A percentile compares a stretch with the other conserved stretches of the same genome.
phyloP scores from a whole-genome alignment of 148 eudicot genomes.

The Heliamphora exappendiculata region DNA sequence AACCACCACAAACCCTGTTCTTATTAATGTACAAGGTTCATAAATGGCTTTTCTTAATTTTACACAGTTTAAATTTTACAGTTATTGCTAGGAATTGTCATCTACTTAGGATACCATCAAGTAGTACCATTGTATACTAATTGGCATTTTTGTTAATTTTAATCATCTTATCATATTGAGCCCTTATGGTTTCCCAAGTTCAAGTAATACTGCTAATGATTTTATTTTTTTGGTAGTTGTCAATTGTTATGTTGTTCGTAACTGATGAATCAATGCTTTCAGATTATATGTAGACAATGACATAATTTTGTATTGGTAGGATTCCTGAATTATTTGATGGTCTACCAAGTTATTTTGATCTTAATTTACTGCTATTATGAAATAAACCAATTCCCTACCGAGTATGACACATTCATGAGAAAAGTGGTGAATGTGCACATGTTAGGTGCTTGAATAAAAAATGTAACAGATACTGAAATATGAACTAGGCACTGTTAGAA shows the following conservation, averaged over 20 bases:
- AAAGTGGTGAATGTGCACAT: background rate
- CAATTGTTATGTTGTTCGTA: background rate
- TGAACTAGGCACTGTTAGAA: background rate
- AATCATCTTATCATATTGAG: background rate
- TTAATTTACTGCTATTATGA: background rate
- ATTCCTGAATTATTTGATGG: background rate
- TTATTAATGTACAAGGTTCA: slow-evolving; percentile 45
- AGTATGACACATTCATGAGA: background rate
- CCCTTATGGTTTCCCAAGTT: background rate
- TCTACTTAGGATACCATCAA: background rate
- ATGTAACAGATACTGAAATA: background rate
- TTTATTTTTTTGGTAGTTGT: background rate
- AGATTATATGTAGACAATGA: background rate
- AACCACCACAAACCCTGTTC: slow-evolving; percentile 26
- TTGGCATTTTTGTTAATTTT: background rate
- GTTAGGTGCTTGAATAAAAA: background rate
- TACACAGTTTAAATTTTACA: too few relatives aligned
- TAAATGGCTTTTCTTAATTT: background rate
- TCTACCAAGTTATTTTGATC: background rate
- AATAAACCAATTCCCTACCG: background rate
- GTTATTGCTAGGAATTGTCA: background rate
- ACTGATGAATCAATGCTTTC: background rate
- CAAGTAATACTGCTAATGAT: background rate
- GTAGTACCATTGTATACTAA: background rate
- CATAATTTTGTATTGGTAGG: background rate